A percentile compares a stretch with the other conserved stretches of the same genome.
These are phyloP conservation scores for Stagonosporopsis chrysanthemi DNA, from an alignment of 2,329 filamentous ascomycete genomes.

Conservation along the genomic window DNA sequence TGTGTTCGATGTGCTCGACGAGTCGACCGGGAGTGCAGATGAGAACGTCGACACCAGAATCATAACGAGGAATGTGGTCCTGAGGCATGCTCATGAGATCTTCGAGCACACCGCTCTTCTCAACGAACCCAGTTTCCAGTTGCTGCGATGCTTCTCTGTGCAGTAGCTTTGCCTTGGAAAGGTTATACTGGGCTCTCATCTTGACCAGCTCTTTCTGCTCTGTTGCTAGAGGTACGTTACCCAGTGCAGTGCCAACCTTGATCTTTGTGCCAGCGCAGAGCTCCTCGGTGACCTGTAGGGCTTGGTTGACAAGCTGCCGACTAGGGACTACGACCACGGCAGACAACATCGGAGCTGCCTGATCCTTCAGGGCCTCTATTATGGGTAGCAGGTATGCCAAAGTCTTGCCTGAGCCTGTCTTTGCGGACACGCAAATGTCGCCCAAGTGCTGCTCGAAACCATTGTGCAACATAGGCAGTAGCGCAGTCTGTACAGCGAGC, in stretches of 20 bases:
- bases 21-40: constrained; percentile 91
- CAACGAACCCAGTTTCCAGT: constrained; percentile 42
- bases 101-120: constrained; percentile 48
- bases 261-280: constrained; percentile 77
- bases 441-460: constrained; percentile 68
- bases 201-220: constrained; percentile 70
- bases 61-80: constrained; percentile 70
- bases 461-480: constrained; percentile 80
- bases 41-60: constrained; percentile 82
- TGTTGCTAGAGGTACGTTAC: constrained; percentile 74
- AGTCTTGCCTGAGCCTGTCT: constrained; percentile 96
- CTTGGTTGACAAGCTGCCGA: constrained; percentile 87
- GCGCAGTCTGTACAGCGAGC: constrained; percentile 79
- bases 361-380: constrained; percentile 74
- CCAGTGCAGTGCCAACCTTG: constrained; percentile 81
- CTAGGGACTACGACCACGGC: constrained; percentile 90
- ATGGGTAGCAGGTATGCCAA: constrained; percentile 89
- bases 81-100: constrained; percentile 57
- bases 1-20: constrained; percentile 87
- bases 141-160: constrained; percentile 52
- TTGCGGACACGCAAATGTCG: constrained; percentile 88
- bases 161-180: constrained; percentile 61
- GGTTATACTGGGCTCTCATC: constrained; percentile 68
- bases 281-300: constrained; percentile 74
- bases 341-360: constrained; percentile 70